phyloP scores from a whole-genome alignment of 345 rosid species.

The Populus davidiana region DNA sequence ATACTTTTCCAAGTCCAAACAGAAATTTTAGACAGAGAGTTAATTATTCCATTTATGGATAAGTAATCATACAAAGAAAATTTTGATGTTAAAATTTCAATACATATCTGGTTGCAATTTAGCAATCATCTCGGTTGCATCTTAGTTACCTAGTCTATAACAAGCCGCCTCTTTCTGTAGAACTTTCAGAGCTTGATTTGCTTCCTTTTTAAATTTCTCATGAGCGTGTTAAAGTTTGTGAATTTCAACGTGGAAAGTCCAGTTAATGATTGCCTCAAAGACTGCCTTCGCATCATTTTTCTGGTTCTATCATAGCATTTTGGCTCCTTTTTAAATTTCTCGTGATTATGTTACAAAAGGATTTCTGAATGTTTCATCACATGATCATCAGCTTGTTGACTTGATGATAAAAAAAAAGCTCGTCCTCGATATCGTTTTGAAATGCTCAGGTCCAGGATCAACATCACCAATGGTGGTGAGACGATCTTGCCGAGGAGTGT shows the following conservation, averaged over 20 bases:
- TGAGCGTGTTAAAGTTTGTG: slow-evolving; percentile 97
- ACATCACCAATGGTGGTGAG: no score
- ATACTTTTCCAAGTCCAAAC: no score
- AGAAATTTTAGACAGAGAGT: no score
- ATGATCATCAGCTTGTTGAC: no score
- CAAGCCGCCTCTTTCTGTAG: slow-evolving; percentile 96
- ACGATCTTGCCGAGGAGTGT: no score
- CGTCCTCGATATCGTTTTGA: no score
- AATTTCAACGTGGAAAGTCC: slow-evolving; percentile 92
- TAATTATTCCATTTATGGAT: no score
- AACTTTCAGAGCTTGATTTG: slow-evolving; percentile 88
- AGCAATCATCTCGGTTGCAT: slow-evolving; percentile 99
- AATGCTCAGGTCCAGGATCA: no score
- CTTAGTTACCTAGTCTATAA: slow-evolving; percentile 94
- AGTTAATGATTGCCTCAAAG: slow-evolving; percentile 87
- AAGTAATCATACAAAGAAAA: no score
- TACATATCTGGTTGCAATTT: slow-evolving; percentile 72
- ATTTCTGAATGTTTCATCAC: no score
- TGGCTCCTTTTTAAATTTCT: slow-evolving; percentile 30
- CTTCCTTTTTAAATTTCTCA: slow-evolving; percentile 94
- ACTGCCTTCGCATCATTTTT: slow-evolving; percentile 64
- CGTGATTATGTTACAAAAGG: no score
- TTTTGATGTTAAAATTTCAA: not conserved
- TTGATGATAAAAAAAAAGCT: no score
- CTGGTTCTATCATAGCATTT: slow-evolving; percentile 50